Evolutionary conservation across 2,329 filamentous ascomycete species (phyloP).

Genomic region (Verticillium dahliae): DNA sequence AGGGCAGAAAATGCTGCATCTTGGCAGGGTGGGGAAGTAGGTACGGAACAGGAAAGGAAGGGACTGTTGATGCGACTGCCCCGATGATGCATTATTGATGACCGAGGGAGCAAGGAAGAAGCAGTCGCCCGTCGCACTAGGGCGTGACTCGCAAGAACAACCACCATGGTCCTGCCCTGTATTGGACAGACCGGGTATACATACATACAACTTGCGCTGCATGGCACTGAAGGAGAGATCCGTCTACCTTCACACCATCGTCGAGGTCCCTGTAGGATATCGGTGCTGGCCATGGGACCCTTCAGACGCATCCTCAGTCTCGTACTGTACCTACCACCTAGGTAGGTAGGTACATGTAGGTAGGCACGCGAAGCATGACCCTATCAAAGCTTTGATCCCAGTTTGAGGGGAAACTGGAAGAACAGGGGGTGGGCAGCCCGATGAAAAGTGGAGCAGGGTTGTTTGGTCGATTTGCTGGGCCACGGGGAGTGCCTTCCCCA

Average conservation of each 20-base stretch:
- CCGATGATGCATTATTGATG: not conserved
- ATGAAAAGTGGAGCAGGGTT: not conserved
- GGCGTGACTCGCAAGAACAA: not conserved
- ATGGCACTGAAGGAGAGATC: too few species aligned
- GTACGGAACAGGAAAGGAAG: not conserved
- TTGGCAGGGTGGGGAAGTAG: not conserved
- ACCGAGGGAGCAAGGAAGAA: not conserved
- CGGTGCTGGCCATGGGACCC: too few species aligned
- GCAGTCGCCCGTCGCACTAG: not conserved
- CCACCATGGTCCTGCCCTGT: not conserved
- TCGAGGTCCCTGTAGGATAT: too few species aligned
- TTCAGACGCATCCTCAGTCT: too few species aligned
- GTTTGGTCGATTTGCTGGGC: not conserved
- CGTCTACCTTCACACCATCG: too few species aligned
- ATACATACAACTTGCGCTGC: too few species aligned
- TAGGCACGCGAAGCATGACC: not conserved
- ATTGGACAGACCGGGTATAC: not conserved
- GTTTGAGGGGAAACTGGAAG: not conserved
- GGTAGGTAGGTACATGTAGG: too few species aligned
- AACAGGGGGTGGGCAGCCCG: not conserved
- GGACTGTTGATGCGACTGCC: conserved; percentile 1
- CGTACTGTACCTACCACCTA: too few species aligned
- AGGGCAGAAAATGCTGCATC: not conserved
- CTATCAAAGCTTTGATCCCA: not conserved
- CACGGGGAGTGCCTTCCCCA: not conserved